Base-by-base conservation (phyloP, 805 yeast genomes). In the Ogataea salicorniae region DNA sequence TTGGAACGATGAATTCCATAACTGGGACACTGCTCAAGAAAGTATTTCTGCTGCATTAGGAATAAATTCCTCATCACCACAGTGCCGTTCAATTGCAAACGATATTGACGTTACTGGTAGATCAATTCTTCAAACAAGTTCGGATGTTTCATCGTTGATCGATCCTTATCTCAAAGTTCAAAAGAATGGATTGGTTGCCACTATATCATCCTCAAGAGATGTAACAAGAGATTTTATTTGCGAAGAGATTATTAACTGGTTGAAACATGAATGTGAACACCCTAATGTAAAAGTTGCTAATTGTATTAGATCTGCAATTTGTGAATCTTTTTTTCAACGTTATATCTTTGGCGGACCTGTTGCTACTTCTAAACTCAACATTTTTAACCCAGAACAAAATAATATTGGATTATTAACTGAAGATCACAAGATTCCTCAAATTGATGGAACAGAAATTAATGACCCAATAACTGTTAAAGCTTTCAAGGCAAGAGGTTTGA, bases 1-100 rank as follows among this genome's bases (percentile, higher is more conserved):
- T n/a, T 87, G 91, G 85, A 87, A 87, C 61, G 95, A 87, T 59
- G 94, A 87, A 57, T 73, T 71, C 53, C 94, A 87, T 57, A 77
- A 79, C 55, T 77, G 74, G 53, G 69, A 73, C 2, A 45, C 52
- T 13, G 62, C 69, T 5, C 44, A 49, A 22, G 43, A 39, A 2
- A 54, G 62, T 11, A 39, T 63, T 9, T 43, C 54, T 5, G 23
- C 47, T 20, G 60, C 60, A 4, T 39, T 54, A 15, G 34, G 15
- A 7, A 34, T 7, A 9, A 14, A 16, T 13, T 7, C 7, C 2
- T 17, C 13, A 4, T 5, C 33, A 6, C 5, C 18, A 11, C 20
- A 52, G 15, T 74, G 77, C 1, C 52, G 64, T 18, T 52, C 48
- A 7, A 50, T 69, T 11, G 76, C 87, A 0, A 59, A 66, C 1